phyloP scores from a whole-genome alignment of 371 early-diverging fungal species.

The Mortierella sp. region DNA sequence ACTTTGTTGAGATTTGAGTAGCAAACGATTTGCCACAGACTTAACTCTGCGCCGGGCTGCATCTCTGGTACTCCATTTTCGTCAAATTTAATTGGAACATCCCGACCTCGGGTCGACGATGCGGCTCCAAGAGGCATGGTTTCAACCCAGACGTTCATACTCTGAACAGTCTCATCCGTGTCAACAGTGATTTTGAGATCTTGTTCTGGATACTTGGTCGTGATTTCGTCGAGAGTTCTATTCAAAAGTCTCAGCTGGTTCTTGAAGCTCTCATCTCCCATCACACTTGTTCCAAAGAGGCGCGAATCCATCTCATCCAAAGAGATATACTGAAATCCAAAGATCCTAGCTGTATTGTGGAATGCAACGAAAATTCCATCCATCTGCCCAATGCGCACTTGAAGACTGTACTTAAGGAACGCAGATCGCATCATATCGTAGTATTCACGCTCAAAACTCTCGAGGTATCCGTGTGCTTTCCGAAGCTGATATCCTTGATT shows the following conservation, averaged over 20 bases:
- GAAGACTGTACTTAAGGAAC: conserved; percentile 92
- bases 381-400: conserved; percentile 96
- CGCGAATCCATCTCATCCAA: conserved; percentile 87
- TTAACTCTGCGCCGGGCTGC: conserved; percentile 49
- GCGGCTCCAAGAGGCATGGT: conserved; percentile 48
- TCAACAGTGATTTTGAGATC: conserved; percentile 56
- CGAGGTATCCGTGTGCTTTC: conserved; percentile 70
- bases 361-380: conserved; percentile 95
- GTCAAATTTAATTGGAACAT: conserved; percentile 27
- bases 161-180: conserved; percentile 50
- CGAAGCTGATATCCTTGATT: conserved; percentile 69
- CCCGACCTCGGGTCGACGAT: conserved; percentile 16
- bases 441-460: conserved; percentile 94
- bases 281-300: conserved; percentile 81
- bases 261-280: conserved; percentile 82
- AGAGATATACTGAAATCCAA: conserved; percentile 96
- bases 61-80: conserved; percentile 44
- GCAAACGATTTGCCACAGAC: conserved; percentile 55
- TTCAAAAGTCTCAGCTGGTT: conserved; percentile 72
- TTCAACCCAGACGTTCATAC: conserved; percentile 58
- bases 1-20: conserved; percentile 47
- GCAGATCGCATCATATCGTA: conserved; percentile 94
- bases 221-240: conserved; percentile 72
- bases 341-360: conserved; percentile 91
- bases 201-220: conserved; percentile 71